Base-by-base conservation (phyloP, 768 basidiomycete species). In the Omphalotus guepiniiformis region DNA sequence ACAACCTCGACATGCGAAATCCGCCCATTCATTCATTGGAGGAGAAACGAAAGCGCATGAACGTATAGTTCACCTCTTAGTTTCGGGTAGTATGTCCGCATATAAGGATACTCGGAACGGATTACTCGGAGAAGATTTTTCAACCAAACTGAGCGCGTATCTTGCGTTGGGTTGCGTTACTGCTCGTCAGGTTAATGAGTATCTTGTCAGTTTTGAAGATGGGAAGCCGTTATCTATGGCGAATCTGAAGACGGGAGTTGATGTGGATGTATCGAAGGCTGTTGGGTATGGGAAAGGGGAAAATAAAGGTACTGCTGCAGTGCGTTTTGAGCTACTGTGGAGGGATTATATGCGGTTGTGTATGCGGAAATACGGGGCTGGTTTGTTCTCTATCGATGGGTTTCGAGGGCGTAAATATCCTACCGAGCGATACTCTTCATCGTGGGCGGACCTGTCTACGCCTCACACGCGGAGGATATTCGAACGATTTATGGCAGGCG, bases 321-420 rank as follows among this genome's bases (percentile, higher is more conserved):
- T 63, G 16, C 52, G 54, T 21, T 64, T 64, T 34, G 61, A 74
- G 53, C 54, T 74, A 2, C 62, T 72, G 12, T 72, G 70, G 70
- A 50, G 72, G 4, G 70, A 73, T 47, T 71, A 65, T 56, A 71
- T 71, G 58, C 58, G 61, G 41, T 67, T 58, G 48, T 58, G 58
- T 29, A 59, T 62, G 1, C 48, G 58, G 9, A 62, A 59, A 44
- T 62, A 55, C 34, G 63, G 64, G 1, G 55, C 66, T 8, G 53
- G 58, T 6, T 53, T 72, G 5, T 73, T 72, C 59, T 60, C 58
- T 42, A 58, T 69, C 5, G 60, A 57, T 18, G 69, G 71, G 0
- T 67, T 64, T 53, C 63, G 65, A 23, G 57, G 55, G 9, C 6
- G 28, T 19, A 27, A 48, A 27, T 13, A 4, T 19, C 7, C 13